Conservation (phyloP, 2,329 filamentous ascomycete species). For the Diplocarpon mali region DNA sequence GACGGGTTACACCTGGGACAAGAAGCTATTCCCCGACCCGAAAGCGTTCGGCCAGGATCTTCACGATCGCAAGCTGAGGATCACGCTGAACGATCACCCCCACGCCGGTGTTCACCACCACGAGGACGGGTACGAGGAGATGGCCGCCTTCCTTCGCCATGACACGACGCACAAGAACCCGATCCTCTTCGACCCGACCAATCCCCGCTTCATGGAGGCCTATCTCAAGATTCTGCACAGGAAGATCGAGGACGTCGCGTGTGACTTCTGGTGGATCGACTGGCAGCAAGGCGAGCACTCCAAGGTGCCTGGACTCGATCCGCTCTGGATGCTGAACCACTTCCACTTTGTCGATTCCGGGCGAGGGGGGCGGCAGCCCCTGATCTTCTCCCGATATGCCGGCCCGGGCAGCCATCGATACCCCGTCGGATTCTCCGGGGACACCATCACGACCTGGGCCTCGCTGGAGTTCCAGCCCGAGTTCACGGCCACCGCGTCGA, state of each 20-base stretch:
- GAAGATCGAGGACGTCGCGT: conserved; percentile 42
- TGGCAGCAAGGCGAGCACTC: conserved; percentile 53
- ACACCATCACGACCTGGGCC: conserved; percentile 47
- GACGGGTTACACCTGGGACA: conserved; percentile 55
- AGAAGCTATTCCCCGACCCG: conserved; percentile 45
- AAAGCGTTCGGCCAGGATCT: conserved; percentile 38
- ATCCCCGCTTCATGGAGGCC: conserved; percentile 42
- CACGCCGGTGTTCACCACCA: conserved; percentile 44
- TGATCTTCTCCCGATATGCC: conserved; percentile 51
- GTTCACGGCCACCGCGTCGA: conserved; percentile 54
- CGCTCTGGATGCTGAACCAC: conserved; percentile 54
- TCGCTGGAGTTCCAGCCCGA: conserved; percentile 53
- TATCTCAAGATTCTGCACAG: conserved; percentile 48
- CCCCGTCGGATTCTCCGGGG: conserved; percentile 54
- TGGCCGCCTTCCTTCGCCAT: conserved; percentile 40
- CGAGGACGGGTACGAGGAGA: conserved; percentile 44
- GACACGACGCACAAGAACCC: conserved; percentile 39
- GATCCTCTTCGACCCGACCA: conserved; percentile 44
- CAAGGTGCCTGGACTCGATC: conserved; percentile 46
- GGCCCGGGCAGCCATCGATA: conserved; percentile 54
- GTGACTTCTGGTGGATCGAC: conserved; percentile 58
- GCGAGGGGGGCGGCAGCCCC: conserved; percentile 31
- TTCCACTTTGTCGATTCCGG: conserved; percentile 48
- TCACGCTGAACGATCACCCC: conserved; percentile 51
- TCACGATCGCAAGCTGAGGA: conserved; percentile 39